These are phyloP conservation scores for Diplotaxis tenuifolia DNA, from an alignment of 345 rosid genomes.

Conservation along the genomic window DNA sequence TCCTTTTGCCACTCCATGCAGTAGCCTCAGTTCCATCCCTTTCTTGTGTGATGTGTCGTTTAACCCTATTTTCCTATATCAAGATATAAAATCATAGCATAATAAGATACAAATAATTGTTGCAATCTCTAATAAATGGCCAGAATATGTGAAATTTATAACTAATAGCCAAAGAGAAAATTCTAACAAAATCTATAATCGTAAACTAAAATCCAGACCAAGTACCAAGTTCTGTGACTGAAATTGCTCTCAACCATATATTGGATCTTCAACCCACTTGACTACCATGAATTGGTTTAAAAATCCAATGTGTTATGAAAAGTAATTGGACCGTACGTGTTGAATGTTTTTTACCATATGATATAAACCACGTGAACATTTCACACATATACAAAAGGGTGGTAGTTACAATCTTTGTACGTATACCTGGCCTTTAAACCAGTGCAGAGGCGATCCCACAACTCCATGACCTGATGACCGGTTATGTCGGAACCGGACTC, in stretches of 20 bases:
- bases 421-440: constrained; percentile 75
- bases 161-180: not conserved
- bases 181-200: not conserved
- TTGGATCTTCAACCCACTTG: not conserved
- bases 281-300: not conserved
- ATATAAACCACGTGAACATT: not conserved
- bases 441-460: constrained; percentile 87
- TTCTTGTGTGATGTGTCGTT: constrained; percentile 62
- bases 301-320: not conserved
- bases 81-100: not conserved
- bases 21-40: constrained; percentile 77
- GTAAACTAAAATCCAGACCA: not conserved
- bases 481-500: constrained; percentile 65
- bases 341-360: constrained; percentile 3
- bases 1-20: constrained; percentile 67
- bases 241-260: not conserved
- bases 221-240: not conserved
- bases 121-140: not conserved
- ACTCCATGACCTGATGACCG: constrained; percentile 74
- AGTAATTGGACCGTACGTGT: not conserved
- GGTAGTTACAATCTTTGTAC: not conserved
- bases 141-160: not conserved
- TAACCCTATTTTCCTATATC: constrained; percentile 74
- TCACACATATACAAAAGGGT: not conserved
- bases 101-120: not conserved